Base-by-base conservation (phyloP, 176 grass and related monocot species). In the Eremochloa ophiuroides region DNA sequence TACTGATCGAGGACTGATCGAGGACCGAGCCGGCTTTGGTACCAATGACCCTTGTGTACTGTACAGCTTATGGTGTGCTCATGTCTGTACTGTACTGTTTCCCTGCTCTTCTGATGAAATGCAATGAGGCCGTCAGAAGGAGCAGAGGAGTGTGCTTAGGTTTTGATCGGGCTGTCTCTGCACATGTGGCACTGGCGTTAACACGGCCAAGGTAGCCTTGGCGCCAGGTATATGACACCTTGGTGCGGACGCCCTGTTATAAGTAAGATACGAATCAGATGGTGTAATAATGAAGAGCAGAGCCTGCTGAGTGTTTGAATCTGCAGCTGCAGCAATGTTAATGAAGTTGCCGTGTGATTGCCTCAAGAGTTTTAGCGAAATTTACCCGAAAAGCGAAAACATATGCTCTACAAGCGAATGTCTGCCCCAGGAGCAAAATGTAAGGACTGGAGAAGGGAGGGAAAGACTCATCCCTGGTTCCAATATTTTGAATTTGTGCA, bases 111-210 rank as follows among this genome's bases (percentile, higher is more conserved):
- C 26, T 81, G 77, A 76, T 20, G 69, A 80, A 76, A 62, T 53
- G 69, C 13, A 61, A 28, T 61, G 6, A 71, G 77, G 81, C 23
- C 9, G 60, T 77, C 79, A 59, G 33, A 28, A 82, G 51, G 7
- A 51, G 71, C 62, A 82, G 71, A 82, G 71, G 78, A 69, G 77
- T 53, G 77, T 79, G 85, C 0, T 60, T 72, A 53, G 82, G 68
- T 67, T 84, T 28, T 78, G 60, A 60, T 78, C 63, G 31, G 71
- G 59, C 73, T 31, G 81, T 56, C 0, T 84, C 83, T 62, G 20
- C 82, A 47, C 70, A 79, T 37, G 70, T 91, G 74, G 62, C 67
- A 23, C 72, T 67, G 60, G 85, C 78, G 72, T 56, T 16, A 43
- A 75, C 88, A 76, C 33, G 39, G 40, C 73, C 39, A 76, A 41